These are phyloP conservation scores for Trifolium fragiferum DNA, from an alignment of 306 rosid species.

Conservation along the genomic window DNA sequence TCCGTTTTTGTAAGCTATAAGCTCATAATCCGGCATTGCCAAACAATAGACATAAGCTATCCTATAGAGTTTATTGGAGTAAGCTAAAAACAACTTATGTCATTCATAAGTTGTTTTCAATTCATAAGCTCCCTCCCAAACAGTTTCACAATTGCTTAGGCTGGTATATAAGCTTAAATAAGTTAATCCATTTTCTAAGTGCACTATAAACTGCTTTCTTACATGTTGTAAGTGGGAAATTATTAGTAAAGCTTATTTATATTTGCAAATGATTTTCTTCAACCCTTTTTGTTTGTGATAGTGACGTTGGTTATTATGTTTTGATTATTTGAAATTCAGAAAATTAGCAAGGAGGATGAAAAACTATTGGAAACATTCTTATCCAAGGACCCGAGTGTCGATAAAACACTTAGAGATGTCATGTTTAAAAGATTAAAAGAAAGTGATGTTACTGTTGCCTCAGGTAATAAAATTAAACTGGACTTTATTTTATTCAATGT, in stretches of 20 bases:
- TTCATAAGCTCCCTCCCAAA: background rate
- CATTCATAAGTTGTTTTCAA: background rate
- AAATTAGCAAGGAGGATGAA: constrained; percentile 78
- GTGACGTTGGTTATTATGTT: background rate
- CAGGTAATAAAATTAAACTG: constrained; percentile 52
- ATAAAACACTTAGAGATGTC: constrained; percentile 69
- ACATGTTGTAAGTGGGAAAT: constrained; percentile 2
- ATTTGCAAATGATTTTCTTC: constrained; percentile 4
- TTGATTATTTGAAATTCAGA: constrained; percentile 42
- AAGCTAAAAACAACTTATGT: background rate
- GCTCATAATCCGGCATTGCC: no score
- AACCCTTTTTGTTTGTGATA: background rate
- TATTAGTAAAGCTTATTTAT: constrained; percentile 12
- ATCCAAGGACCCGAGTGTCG: constrained; percentile 51
- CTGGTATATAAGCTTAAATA: background rate
- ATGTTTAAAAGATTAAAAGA: constrained; percentile 75
- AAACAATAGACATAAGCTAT: background rate
- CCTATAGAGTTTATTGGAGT: background rate
- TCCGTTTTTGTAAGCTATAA: no score
- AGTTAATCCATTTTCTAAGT: background rate
- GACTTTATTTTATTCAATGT: background rate
- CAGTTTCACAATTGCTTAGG: background rate
- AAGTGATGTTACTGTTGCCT: constrained; percentile 55
- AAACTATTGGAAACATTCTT: constrained; percentile 65
- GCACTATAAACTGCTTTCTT: background rate